Evolutionary conservation across 352 stramenopile species (phyloP).

Genomic region (Phytopythium delawarense): DNA sequence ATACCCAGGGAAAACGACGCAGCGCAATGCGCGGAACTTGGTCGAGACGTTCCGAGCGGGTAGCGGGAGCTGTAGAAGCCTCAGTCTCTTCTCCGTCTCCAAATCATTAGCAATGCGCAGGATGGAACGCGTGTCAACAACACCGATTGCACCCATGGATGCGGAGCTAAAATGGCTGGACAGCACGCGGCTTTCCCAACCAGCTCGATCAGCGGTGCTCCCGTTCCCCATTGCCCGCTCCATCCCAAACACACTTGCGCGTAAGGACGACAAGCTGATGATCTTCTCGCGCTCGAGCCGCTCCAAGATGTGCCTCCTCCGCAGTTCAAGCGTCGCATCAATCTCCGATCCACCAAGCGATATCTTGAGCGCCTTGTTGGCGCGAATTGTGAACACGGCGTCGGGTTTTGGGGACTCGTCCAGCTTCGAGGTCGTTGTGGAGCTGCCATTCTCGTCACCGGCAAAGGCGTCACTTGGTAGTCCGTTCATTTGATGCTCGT

Average conservation of each 20-base stretch:
- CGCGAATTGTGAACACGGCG: slow-evolving; percentile 31
- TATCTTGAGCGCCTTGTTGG: slow-evolving; percentile 54
- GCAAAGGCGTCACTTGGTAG: not conserved
- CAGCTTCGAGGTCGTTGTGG: not conserved
- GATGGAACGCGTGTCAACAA: slow-evolving; percentile 70
- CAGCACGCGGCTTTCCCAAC: not conserved
- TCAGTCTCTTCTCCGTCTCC: slow-evolving; percentile 41
- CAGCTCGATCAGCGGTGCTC: not conserved
- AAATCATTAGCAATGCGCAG: slow-evolving; percentile 63
- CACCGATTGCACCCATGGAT: slow-evolving; percentile 30
- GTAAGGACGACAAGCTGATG: slow-evolving; percentile 71
- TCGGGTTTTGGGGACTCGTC: slow-evolving; percentile 8
- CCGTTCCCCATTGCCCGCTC: slow-evolving; percentile 16
- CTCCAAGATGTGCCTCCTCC: slow-evolving; percentile 57
- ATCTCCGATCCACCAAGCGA: slow-evolving; percentile 52
- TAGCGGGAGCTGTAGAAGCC: slow-evolving; percentile 59
- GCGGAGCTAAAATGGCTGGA: slow-evolving; percentile 5
- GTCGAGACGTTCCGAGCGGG: slow-evolving; percentile 75
- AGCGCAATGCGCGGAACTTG: slow-evolving; percentile 71
- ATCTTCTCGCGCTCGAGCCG: slow-evolving; percentile 65
- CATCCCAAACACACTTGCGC: slow-evolving; percentile 76
- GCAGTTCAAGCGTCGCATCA: slow-evolving; percentile 51
- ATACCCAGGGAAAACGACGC: slow-evolving; percentile 57
- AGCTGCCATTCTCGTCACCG: not conserved
- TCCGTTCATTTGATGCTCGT: not conserved